phyloP scores from a whole-genome alignment of 352 stramenopile species.

The Phytophthora citrophthora region DNA sequence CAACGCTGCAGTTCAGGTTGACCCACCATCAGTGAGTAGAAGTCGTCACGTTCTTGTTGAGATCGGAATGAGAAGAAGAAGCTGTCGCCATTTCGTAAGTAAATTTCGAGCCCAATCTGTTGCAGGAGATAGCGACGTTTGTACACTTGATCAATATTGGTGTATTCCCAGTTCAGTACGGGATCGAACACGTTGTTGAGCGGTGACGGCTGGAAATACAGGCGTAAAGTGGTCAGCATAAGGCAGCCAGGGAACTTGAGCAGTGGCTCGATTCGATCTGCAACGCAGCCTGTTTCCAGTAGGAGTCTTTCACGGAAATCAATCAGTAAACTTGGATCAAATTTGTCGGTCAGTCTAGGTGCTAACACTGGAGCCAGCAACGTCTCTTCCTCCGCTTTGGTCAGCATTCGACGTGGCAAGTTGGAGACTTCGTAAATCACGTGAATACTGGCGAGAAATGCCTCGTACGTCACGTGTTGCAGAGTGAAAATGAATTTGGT shows the following conservation, averaged over 20 bases:
- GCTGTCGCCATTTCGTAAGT: constrained; percentile 67
- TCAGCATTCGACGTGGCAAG: constrained; percentile 50
- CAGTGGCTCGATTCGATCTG: constrained; percentile 86
- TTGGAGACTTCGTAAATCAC: constrained; percentile 65
- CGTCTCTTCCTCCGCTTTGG: constrained; percentile 70
- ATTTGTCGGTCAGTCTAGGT: constrained; percentile 59
- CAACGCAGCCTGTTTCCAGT: constrained; percentile 49
- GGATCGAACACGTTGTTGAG: constrained; percentile 93
- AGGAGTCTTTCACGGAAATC: constrained; percentile 85
- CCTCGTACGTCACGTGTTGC: constrained; percentile 64
- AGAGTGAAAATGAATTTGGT: constrained; percentile 81
- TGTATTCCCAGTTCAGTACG: constrained; percentile 86
- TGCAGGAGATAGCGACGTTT: constrained; percentile 90
- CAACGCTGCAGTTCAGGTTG: constrained; percentile 60
- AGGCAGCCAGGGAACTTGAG: constrained; percentile 88
- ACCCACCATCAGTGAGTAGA: constrained; percentile 71
- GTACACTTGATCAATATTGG: constrained; percentile 77
- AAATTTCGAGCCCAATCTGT: constrained; percentile 90
- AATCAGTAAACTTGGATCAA: constrained; percentile 83
- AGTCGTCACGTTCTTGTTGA: constrained; percentile 67
- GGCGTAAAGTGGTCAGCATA: constrained; percentile 71
- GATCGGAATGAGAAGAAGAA: constrained; percentile 88
- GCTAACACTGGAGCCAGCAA: constrained; percentile 70
- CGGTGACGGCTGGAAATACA: constrained; percentile 94
- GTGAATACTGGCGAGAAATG: constrained; percentile 71